Evolutionary conservation across 805 yeast genomes (phyloP).

Genomic region (Candida schatavii): DNA sequence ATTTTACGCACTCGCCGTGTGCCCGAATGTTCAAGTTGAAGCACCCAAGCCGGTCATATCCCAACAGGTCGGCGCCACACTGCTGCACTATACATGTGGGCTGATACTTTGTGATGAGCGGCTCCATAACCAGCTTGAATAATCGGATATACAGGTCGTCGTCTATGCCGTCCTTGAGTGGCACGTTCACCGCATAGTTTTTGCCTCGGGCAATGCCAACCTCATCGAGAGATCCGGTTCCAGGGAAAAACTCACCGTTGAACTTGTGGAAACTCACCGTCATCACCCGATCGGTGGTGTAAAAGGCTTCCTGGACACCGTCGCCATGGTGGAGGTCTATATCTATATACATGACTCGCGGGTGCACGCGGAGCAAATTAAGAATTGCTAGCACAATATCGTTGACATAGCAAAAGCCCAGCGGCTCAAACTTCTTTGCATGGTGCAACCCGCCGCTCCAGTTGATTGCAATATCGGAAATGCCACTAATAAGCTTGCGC

Average conservation of each 20-base stretch:
- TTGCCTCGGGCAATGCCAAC: conserved; percentile 87
- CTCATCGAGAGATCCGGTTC: conserved; percentile 92
- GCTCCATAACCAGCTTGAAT: conserved; percentile 83
- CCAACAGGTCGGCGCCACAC: conserved; percentile 95
- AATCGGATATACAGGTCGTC: conserved; percentile 77
- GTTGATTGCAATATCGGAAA: conserved; percentile 91
- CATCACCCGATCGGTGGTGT: conserved; percentile 93
- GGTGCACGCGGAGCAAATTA: conserved; percentile 82
- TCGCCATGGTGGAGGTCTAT: conserved; percentile 97
- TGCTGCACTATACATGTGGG: conserved; percentile 94
- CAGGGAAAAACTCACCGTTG: conserved; percentile 94
- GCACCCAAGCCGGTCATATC: conserved; percentile 91
- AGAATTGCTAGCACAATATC: conserved; percentile 89
- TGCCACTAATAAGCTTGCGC: conserved; percentile 76
- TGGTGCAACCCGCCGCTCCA: conserved; percentile 98
- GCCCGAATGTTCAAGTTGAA: conserved; percentile 90
- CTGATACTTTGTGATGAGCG: conserved; percentile 85
- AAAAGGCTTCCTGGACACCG: conserved; percentile 97
- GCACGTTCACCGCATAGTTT: conserved; percentile 85
- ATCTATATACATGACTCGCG: conserved; percentile 89
- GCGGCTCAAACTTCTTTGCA: conserved; percentile 91
- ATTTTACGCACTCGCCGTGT: conserved; percentile 93
- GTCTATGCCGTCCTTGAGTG: conserved; percentile 92
- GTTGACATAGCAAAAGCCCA: conserved; percentile 93
- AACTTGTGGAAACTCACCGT: conserved; percentile 94